A percentile compares a stretch with the other conserved stretches of the same genome.
Conservation (phyloP, 768 basidiomycete genomes). For the Dacryopinax spathularia region DNA sequence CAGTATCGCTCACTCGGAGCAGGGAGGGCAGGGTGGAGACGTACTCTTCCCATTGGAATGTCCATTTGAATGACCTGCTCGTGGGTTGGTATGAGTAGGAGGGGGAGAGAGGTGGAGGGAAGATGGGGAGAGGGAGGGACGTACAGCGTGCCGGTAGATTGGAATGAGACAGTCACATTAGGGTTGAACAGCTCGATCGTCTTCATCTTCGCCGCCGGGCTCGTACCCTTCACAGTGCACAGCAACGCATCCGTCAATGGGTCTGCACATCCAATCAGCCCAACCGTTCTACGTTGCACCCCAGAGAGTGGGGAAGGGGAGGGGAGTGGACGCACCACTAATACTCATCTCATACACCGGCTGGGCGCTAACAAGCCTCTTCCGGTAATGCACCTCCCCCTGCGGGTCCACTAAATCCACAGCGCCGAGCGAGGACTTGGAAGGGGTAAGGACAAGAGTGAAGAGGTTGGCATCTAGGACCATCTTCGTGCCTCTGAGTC, state of each 20-base stretch:
- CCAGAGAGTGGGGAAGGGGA: background rate
- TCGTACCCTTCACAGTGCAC: slow-evolving; percentile 49
- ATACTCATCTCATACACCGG: slow-evolving; percentile 19
- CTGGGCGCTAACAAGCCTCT: slow-evolving; percentile 31
- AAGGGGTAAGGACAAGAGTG: slow-evolving; percentile 50
- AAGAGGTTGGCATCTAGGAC: slow-evolving; percentile 77
- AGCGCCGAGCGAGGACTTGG: slow-evolving; percentile 43
- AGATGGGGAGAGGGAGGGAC: background rate
- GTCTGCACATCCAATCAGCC: slow-evolving; percentile 32
- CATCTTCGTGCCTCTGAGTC: slow-evolving; percentile 30
- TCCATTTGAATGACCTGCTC: slow-evolving; percentile 52
- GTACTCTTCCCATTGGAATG: slow-evolving; percentile 72
- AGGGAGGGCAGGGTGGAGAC: slow-evolving; percentile 18
- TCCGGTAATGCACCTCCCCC: slow-evolving; percentile 56
- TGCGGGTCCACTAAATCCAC: slow-evolving; percentile 56
- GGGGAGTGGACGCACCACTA: background rate
- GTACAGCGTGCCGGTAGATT: slow-evolving; percentile 51
- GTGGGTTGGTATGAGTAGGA: too few relatives aligned
- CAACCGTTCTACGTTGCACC: background rate
- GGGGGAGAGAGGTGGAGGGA: background rate
- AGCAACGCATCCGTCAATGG: slow-evolving; percentile 59
- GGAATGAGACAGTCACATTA: slow-evolving; percentile 51
- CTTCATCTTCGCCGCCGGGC: slow-evolving; percentile 55
- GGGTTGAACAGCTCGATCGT: slow-evolving; percentile 65
- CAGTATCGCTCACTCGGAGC: background rate